Conservation (phyloP, 176 grass and related monocot species). For the Puccinellia tenuiflora region DNA sequence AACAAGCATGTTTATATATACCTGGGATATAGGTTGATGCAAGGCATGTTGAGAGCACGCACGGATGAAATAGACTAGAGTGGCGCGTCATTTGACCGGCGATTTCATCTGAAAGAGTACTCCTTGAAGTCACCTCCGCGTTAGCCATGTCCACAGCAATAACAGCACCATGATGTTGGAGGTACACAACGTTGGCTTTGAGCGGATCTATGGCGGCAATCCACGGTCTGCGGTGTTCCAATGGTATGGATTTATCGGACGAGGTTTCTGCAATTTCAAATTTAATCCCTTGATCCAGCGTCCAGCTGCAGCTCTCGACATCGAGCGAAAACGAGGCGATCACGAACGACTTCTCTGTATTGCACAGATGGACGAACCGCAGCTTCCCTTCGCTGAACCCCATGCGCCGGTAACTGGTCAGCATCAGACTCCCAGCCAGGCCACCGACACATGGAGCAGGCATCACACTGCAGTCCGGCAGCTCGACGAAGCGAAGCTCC, state of each 20-base stretch:
- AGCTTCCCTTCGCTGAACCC: background rate
- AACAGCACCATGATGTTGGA: background rate
- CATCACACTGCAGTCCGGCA: background rate
- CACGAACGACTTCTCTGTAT: background rate
- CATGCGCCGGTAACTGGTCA: background rate
- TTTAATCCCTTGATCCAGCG: background rate
- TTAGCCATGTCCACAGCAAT: background rate
- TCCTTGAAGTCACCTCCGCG: background rate
- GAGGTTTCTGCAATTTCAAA: background rate
- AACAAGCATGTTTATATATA: background rate
- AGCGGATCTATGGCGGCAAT: background rate
- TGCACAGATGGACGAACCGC: background rate
- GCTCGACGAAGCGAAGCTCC: background rate
- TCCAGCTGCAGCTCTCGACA: background rate
- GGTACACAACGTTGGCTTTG: background rate
- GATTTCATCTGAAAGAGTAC: background rate
- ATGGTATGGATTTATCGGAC: background rate
- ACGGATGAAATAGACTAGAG: background rate
- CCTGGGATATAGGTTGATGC: slow-evolving; percentile 18
- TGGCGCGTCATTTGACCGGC: background rate
- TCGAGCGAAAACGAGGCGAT: background rate
- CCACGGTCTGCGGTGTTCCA: background rate
- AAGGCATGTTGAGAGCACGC: slow-evolving; percentile 1
- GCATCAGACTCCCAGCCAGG: background rate
- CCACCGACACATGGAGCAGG: background rate